Evolutionary conservation across 1,284 basidiomycete species (phyloP), one percentile per base, ranked within the genome.

Genomic region (Ceratobasidium papillatum): DNA sequence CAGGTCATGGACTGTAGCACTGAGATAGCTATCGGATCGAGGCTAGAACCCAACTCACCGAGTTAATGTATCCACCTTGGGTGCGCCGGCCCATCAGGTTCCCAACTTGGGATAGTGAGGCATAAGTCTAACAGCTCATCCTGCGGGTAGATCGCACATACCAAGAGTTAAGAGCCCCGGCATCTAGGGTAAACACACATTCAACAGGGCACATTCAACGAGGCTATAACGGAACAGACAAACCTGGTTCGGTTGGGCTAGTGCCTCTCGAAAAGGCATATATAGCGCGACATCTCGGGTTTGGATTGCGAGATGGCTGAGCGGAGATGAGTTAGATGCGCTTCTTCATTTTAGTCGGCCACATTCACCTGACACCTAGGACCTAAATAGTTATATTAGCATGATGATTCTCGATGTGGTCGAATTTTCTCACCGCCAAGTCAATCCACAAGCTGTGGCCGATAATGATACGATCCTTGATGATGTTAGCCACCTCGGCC

Each of bases 381-480:
- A 71, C 45, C 68, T 71, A 49, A 36, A 61, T 61, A 43, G 47
- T 59, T 47, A 71, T 59, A 56, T 56, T 32, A 69, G 52, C 27
- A 34, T n/a, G 8, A 41, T 38, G 36, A 12, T 22, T n/a, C 58
- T 22, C 36, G 34, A 25, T 12, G 9, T 14, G n/a, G n/a, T 59
- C 58, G 4, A 41, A 41, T 2, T 12, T n/a, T 14, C 68, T 49
- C 19, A 71, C 68, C 17, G 68, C 54, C 14, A 71, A n/a, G 27
- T 59, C 54, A 14, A 12, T 71, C 68, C 68, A 71, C 19, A 71
- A 22, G 30, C 41, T 49, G 36, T 71, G n/a, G 11, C 68, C 68
- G 19, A 71, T 27, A 43, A 71, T 51, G 25, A 71, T 71, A 41
- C 32, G 27, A 22, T 54, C 54, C 14, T 14, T 47, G 27, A 71